Evolutionary conservation across 768 basidiomycete genomes (phyloP).

Genomic region (Mycena vulgaris): DNA sequence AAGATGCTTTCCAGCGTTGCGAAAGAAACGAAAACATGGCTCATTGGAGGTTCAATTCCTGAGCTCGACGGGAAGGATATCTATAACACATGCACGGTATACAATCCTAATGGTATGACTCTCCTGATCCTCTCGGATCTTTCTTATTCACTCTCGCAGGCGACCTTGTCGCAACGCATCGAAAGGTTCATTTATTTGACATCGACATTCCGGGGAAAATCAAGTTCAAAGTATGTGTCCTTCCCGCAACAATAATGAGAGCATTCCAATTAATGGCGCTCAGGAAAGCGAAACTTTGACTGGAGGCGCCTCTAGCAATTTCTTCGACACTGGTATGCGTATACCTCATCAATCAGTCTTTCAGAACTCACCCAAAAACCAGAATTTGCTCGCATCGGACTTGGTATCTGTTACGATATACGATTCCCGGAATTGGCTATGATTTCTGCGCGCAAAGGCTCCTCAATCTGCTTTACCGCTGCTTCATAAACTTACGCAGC

Average conservation of each 20-base stretch:
- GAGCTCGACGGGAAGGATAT: conserved; percentile 83
- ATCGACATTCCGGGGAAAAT: conserved; percentile 97
- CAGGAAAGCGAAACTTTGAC: conserved; percentile 93
- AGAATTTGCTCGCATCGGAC: conserved; percentile 98
- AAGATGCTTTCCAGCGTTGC: conserved; percentile 87
- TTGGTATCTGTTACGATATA: conserved; percentile 97
- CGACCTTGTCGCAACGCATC: conserved; percentile 87
- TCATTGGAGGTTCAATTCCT: conserved; percentile 98
- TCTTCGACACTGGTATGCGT: conserved; percentile 86
- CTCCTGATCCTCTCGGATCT: neutral
- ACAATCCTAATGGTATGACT: conserved; percentile 79
- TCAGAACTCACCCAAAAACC: neutral
- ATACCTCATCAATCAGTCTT: neutral
- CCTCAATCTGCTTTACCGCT: neutral
- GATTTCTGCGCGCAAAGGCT: conserved; percentile 90
- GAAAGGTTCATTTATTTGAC: conserved; percentile 97
- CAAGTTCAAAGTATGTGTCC: conserved; percentile 79
- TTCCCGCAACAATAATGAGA: neutral
- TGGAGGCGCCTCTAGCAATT: conserved; percentile 80
- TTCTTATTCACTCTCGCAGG: conserved; percentile 65
- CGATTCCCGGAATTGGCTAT: conserved; percentile 95
- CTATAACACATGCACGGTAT: conserved; percentile 95
- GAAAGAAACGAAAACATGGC: conserved; percentile 84
- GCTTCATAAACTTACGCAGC: neutral
- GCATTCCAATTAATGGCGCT: neutral